phyloP scores from a whole-genome alignment of 1,284 basidiomycete species.

The Porogramme epimiltina region DNA sequence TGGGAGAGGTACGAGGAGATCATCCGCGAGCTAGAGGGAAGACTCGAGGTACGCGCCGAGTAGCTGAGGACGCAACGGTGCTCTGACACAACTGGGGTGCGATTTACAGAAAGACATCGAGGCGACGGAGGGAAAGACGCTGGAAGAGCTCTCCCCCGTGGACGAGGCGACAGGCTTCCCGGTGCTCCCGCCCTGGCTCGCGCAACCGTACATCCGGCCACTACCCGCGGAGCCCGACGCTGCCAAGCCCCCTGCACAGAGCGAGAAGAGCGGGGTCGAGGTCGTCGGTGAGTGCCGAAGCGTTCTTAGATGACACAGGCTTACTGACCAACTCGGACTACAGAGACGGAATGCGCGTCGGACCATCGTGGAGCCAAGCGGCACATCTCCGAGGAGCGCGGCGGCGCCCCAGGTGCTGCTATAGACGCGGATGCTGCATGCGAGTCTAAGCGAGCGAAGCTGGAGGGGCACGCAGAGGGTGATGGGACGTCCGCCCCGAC shows the following conservation, averaged over 20 bases:
- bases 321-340: too few species aligned
- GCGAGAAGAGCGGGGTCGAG: conserved; percentile 12
- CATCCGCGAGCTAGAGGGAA: conserved; percentile 63
- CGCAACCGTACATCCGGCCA: conserved; percentile 84
- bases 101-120: conserved; percentile 44
- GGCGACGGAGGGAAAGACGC: conserved; percentile 34
- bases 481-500: neutral
- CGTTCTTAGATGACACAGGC: too few species aligned
- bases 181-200: conserved; percentile 80
- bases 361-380: conserved; percentile 18
- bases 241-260: conserved; percentile 8
- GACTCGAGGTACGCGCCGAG: conserved; percentile 58
- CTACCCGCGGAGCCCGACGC: conserved; percentile 19
- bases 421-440: neutral
- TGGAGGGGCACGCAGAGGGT: conserved; percentile 1
- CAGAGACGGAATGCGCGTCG: neutral
- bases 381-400: conserved; percentile 12
- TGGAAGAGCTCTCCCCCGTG: conserved; percentile 48
- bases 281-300: conserved; percentile 17
- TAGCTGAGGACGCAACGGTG: neutral
- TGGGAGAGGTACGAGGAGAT: conserved; percentile 62
- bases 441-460: conserved; percentile 22
- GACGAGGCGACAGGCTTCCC: conserved; percentile 58
- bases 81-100: neutral
- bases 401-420: neutral